Evolutionary conservation across 352 stramenopile species (phyloP).

Genomic region (Pythium biforme): DNA sequence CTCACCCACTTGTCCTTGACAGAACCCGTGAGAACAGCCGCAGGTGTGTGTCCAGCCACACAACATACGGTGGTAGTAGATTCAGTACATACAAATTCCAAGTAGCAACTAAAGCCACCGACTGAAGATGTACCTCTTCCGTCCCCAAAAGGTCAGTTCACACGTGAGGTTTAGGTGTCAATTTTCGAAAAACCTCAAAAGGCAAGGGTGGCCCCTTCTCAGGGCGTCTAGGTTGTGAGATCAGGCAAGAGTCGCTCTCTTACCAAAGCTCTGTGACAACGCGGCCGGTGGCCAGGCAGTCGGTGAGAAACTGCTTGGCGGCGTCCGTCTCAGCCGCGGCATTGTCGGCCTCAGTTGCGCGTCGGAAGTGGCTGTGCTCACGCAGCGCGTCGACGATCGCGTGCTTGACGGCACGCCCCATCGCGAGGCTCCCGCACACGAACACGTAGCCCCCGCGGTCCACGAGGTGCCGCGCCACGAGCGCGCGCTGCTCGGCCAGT

Average conservation of each 20-base stretch:
- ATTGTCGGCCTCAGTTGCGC: conserved; percentile 14
- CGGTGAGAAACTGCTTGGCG: conserved; percentile 46
- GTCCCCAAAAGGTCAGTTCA: neutral
- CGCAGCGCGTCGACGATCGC: conserved; percentile 49
- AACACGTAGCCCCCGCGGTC: conserved; percentile 61
- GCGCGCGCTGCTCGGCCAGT: conserved; percentile 48
- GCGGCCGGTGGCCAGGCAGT: conserved; percentile 39
- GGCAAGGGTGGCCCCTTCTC: conserved; percentile 2
- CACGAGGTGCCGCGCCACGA: conserved; percentile 60
- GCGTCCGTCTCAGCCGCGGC: conserved; percentile 33
- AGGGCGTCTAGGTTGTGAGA: neutral
- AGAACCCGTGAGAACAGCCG: conserved; percentile 11
- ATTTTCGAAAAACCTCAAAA: neutral
- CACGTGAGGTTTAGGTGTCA: neutral
- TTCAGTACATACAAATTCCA: neutral
- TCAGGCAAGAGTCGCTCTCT: conserved; percentile 15
- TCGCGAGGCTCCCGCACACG: conserved; percentile 74
- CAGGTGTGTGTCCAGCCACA: neutral
- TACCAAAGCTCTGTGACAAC: conserved; percentile 80
- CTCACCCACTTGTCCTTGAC: conserved; percentile 5
- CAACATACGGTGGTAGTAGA: neutral
- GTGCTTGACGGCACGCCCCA: conserved; percentile 76
- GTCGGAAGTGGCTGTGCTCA: conserved; percentile 31
- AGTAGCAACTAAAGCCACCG: neutral
- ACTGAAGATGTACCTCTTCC: neutral